Percentiles rank a stretch among this genome's conserved stretches.
phyloP scores from a whole-genome alignment of 2,329 filamentous ascomycete genomes.

The Calonectria crousiana region DNA sequence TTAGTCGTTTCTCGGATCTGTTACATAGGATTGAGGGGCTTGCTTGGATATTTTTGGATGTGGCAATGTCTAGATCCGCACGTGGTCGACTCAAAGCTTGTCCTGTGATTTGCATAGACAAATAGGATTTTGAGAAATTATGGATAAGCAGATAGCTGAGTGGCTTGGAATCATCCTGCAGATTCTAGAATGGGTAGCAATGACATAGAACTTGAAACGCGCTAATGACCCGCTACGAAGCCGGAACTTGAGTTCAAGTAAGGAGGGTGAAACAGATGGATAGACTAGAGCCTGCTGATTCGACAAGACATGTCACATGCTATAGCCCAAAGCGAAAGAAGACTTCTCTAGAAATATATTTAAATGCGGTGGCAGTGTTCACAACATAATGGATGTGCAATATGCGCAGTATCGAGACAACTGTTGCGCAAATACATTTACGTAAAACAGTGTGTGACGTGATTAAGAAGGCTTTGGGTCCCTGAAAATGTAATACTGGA shows the following conservation, averaged over 20 bases:
- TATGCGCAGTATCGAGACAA: background rate
- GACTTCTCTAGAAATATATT: background rate
- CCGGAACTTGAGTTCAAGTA: background rate
- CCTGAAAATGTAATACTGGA: background rate
- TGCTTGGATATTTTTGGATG: background rate
- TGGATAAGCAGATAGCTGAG: background rate
- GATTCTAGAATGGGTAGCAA: background rate
- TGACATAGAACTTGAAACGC: background rate
- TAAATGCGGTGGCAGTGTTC: background rate
- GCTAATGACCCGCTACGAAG: background rate
- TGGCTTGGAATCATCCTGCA: background rate
- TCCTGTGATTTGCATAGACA: background rate
- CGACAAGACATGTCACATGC: background rate
- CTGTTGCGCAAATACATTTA: background rate
- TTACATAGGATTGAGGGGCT: background rate
- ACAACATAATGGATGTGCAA: background rate
- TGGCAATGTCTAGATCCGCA: background rate
- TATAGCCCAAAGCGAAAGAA: background rate
- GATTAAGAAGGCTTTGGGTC: background rate
- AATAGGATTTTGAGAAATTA: background rate
- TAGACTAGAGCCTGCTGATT: background rate
- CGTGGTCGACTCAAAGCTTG: background rate
- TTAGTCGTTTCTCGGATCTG: background rate
- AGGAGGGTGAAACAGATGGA: background rate
- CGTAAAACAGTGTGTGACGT: background rate